A percentile compares a stretch with the other conserved stretches of the same genome.
Conservation (phyloP, 2,329 filamentous ascomycete species). For the Acrodontium crateriforme region DNA sequence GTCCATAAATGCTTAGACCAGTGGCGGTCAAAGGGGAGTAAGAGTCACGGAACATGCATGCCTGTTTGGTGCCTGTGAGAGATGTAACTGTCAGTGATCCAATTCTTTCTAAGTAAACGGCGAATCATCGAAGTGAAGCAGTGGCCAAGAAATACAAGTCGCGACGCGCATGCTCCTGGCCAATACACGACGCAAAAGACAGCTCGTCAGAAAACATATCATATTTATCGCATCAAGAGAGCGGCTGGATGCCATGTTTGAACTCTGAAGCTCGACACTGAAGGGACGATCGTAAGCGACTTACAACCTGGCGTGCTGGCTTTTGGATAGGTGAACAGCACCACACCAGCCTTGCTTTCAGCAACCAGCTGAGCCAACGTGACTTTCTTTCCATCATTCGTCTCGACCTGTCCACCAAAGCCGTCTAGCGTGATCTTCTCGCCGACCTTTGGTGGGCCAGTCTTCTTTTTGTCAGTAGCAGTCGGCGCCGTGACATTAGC, state of each 20-base stretch:
- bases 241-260: background rate
- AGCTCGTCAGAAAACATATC: too few relatives aligned
- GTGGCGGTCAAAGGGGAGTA: conserved; percentile 62
- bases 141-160: too few relatives aligned
- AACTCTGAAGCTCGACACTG: background rate
- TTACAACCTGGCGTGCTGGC: conserved; percentile 90
- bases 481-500: conserved; percentile 6
- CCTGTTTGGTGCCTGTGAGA: conserved; percentile 82
- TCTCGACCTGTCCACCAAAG: conserved; percentile 62
- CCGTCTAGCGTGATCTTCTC: conserved; percentile 39
- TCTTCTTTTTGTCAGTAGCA: conserved; percentile 9
- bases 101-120: background rate
- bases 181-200: too few relatives aligned
- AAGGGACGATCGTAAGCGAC: too few relatives aligned
- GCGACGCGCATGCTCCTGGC: too few relatives aligned
- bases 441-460: conserved; percentile 29
- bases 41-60: conserved; percentile 80
- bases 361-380: conserved; percentile 69
- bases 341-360: conserved; percentile 71
- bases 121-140: background rate
- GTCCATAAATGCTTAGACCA: conserved; percentile 77
- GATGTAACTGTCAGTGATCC: background rate
- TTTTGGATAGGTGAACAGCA: conserved; percentile 90
- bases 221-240: too few relatives aligned
- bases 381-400: conserved; percentile 68